Base-by-base conservation (phyloP, 441 rosid genomes). In the Viola pubescens region DNA sequence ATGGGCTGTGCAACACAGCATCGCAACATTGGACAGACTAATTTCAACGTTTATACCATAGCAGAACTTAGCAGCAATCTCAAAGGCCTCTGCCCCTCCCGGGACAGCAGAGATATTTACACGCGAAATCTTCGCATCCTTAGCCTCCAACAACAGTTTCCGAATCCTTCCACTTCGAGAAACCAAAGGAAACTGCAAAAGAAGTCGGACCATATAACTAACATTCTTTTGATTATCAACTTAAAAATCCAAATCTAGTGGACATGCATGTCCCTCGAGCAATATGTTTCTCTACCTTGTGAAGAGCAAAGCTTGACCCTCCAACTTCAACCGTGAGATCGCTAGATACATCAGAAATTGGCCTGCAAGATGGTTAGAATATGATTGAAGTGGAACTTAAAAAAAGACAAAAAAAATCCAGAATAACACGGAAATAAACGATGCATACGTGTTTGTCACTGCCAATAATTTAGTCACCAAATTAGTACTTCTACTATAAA, bases 1-100 rank as follows among this genome's bases (percentile, higher is more conserved):
- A 73, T 79, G 85, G n/a, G 95, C 84, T 52, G 71, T 77, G 63
- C 95, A 89, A 6, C 77, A 73, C 45, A 89, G 69, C 73, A 77
- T 84, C 12, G 95, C 97, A 54, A 89, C 74, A 68, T 84, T 91
- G 13, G 82, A 81, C 26, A 75, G 66, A 19, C 81, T 76, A 54
- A 91, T 77, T 59, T 91, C 95, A 9, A 82, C 76, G 67, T 76
- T 79, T 64, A 87, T 74, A 49, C 97, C 97, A 19, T 89, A 91
- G 53, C 96, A 91, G 78, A 86, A 88, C 77, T 91, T 91, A n/a
- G 98, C 98, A 58, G 95, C 98, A 3, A 81, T 76, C 72, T 88
- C 98, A 42, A 91, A 91, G 7, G 89, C 92, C 70, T 86, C 98
- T 6, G 89, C 60, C 66, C 91, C 96, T 34, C 96, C 98, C 0